phyloP scores from a whole-genome alignment of 2,329 filamentous ascomycete genomes.

The Drechmeria coniospora region DNA sequence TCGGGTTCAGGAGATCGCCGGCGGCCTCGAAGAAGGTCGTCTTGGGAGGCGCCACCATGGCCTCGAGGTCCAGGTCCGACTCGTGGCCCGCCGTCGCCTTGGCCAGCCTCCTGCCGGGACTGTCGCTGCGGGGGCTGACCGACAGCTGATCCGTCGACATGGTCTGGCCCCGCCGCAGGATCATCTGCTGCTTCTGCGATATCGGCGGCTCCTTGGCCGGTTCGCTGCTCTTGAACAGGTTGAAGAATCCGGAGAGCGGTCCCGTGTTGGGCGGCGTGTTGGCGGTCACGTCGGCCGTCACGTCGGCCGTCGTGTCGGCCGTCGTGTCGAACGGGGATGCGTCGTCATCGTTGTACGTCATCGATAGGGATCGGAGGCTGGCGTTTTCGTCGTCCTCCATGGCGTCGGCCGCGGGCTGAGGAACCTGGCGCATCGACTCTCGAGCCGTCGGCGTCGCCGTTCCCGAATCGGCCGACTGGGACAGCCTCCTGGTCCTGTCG shows the following conservation, averaged over 20 bases:
- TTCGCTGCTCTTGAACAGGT: slow-evolving; percentile 53
- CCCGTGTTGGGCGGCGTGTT: slow-evolving; percentile 17
- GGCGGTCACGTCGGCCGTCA: too few relatives aligned
- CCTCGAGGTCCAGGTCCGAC: slow-evolving; percentile 25
- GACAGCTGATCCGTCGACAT: slow-evolving; percentile 20
- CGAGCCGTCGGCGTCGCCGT: slow-evolving; percentile 20
- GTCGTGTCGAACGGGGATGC: slow-evolving; percentile 12
- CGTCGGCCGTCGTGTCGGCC: too few relatives aligned
- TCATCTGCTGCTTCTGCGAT: slow-evolving; percentile 49
- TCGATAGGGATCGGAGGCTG: slow-evolving; percentile 33
- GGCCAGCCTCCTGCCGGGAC: slow-evolving; percentile 7
- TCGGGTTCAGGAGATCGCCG: slow-evolving; percentile 81
- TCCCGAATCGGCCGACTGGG: slow-evolving; percentile 18
- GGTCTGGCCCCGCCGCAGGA: slow-evolving; percentile 67
- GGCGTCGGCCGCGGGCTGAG: slow-evolving; percentile 52
- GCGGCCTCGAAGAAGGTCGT: slow-evolving; percentile 94
- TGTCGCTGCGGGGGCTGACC: slow-evolving; percentile 6
- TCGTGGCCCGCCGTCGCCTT: slow-evolving; percentile 36
- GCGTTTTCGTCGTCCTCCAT: slow-evolving; percentile 51
- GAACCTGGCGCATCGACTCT: slow-evolving; percentile 41
- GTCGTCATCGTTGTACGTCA: slow-evolving; percentile 13
- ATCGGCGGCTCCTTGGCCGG: slow-evolving; percentile 30
- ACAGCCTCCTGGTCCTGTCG: slow-evolving; percentile 25
- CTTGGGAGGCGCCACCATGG: slow-evolving; percentile 58
- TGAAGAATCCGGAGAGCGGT: slow-evolving; percentile 50